Conservation (phyloP, 331 rosid species). For the Quercus tomentella region DNA sequence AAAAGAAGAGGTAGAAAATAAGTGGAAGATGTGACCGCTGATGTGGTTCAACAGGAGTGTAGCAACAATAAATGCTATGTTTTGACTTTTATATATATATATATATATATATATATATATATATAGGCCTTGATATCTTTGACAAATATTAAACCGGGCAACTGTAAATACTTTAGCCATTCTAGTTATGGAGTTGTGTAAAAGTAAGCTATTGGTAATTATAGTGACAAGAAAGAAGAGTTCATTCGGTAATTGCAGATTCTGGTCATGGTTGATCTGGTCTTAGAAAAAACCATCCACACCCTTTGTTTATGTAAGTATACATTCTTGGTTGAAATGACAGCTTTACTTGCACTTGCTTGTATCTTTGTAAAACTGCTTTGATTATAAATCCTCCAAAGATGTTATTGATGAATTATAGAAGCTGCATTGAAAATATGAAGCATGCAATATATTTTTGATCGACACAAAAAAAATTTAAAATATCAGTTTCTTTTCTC, state of each 20-base stretch:
- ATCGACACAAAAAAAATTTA: background rate
- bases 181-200: background rate
- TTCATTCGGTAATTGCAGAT: background rate
- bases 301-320: background rate
- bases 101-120: too few relatives aligned
- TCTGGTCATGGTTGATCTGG: slow-evolving; percentile 1
- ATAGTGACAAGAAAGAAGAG: background rate
- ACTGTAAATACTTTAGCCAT: background rate
- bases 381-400: background rate
- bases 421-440: background rate
- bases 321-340: background rate
- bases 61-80: too few relatives aligned
- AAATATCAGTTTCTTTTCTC: background rate
- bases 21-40: too few relatives aligned
- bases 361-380: background rate
- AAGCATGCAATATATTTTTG: background rate
- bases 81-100: too few relatives aligned
- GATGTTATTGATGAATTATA: background rate
- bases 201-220: background rate
- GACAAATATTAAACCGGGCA: background rate
- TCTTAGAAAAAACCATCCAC: slow-evolving; percentile 10
- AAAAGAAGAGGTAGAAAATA: too few relatives aligned
- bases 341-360: background rate
- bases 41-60: accelerated
- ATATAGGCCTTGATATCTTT: too few relatives aligned